phyloP scores from a whole-genome alignment of 192 early-diverging fungal species.

The Podila epigama region DNA sequence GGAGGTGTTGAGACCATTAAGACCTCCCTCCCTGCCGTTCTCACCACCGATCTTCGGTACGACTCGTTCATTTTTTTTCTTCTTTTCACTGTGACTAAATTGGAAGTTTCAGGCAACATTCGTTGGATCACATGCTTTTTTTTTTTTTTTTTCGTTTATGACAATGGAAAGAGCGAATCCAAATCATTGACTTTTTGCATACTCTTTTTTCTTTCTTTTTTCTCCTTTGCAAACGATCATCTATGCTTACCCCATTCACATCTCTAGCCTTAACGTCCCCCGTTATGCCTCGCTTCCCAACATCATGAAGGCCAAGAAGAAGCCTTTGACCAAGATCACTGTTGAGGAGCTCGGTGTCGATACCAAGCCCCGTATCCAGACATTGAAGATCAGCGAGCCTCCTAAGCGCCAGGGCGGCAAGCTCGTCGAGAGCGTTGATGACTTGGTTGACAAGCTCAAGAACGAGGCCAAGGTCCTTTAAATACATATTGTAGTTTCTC shows the following conservation, averaged over 20 bases:
- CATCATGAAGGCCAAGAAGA: slow-evolving; percentile 99
- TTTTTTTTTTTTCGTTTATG: slow-evolving; percentile 11
- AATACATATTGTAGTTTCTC: no score
- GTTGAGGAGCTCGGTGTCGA: slow-evolving; percentile 87
- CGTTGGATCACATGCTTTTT: background rate
- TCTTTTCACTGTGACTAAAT: slow-evolving; percentile 4
- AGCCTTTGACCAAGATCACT: slow-evolving; percentile 83
- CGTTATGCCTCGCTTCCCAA: slow-evolving; percentile 94
- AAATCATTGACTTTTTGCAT: background rate
- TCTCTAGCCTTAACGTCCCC: slow-evolving; percentile 86
- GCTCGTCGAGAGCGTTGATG: slow-evolving; percentile 93
- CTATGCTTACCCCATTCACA: no score
- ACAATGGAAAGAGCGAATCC: background rate
- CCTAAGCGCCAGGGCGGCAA: slow-evolving; percentile 91
- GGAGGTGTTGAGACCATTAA: slow-evolving; percentile 94
- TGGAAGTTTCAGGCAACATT: background rate
- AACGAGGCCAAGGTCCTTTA: slow-evolving; percentile 53
- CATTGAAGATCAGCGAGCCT: slow-evolving; percentile 91
- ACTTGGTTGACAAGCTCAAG: slow-evolving; percentile 88
- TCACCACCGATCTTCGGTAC: slow-evolving; percentile 94
- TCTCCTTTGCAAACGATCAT: background rate
- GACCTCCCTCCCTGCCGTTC: slow-evolving; percentile 85
- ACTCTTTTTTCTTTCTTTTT: slow-evolving; percentile 14
- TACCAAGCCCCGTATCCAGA: slow-evolving; percentile 82
- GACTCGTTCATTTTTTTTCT: background rate